Percentiles rank a stretch among this genome's conserved stretches.
Conservation (phyloP, 495 filamentous ascomycete genomes). For the Rhizodiscina lignyota region DNA sequence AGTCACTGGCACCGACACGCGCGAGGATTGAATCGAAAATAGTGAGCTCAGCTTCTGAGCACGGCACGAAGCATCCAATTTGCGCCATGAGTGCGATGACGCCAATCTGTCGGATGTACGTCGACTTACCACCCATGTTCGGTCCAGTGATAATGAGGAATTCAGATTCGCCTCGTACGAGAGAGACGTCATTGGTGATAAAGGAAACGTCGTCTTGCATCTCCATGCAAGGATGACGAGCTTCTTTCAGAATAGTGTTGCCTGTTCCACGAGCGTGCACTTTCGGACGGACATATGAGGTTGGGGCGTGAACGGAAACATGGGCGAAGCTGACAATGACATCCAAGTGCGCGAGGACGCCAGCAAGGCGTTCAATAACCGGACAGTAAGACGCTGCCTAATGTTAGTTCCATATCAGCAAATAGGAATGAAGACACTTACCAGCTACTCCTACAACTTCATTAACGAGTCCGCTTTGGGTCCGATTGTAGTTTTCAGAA, state of each 20-base stretch:
- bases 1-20: conserved; percentile 87
- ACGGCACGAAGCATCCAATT: conserved; percentile 91
- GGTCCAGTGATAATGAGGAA: conserved; percentile 97
- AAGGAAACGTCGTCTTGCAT: conserved; percentile 98
- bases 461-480: conserved; percentile 75
- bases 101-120: conserved; percentile 95
- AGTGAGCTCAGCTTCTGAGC: conserved; percentile 73
- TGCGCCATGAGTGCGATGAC: conserved; percentile 98
- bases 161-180: conserved; percentile 64
- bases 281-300: conserved; percentile 76
- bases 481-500: conserved; percentile 89
- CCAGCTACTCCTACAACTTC: conserved; percentile 80
- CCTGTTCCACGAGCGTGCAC: conserved; percentile 84
- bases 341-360: conserved; percentile 82
- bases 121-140: conserved; percentile 98
- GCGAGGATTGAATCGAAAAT: conserved; percentile 98
- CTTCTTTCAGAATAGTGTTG: conserved; percentile 80
- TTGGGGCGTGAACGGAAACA: conserved; percentile 82
- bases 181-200: conserved; percentile 90
- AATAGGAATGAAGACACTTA: background rate
- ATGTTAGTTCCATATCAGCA: background rate
- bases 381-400: conserved; percentile 71
- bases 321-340: conserved; percentile 94
- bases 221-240: conserved; percentile 96
- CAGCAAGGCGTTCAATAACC: conserved; percentile 78